Evolutionary conservation across 306 rosid genomes (phyloP), one percentile per base, ranked within the genome.

Genomic region (Quercus robur): DNA sequence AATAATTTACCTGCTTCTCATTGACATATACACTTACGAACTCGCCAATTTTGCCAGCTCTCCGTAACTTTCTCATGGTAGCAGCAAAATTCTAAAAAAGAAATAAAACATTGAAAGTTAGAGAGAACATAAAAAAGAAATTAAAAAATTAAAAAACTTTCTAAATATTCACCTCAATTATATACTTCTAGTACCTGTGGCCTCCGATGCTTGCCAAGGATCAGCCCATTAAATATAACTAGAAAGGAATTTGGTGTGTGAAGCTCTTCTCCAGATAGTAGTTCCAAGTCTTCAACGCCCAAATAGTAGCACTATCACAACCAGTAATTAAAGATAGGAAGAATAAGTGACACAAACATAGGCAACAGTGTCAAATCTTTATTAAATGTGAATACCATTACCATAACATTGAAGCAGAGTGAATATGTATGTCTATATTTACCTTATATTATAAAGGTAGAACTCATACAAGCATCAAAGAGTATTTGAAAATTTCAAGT

Each of bases 171-270:
- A 18, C 28, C 38, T n/a, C 25, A 14, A 49, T 74, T 1, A 44
- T 56, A 56, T 18, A 33, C 18, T 19, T 74, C 51, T 26, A 77
- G 59, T 82, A 94, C 98, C 98, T 85, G 91, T 41, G 99, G 97
- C 83, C 83, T 93, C 83, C 88, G 85, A 85, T 94, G 99, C 89
- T 93, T 94, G 74, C 99, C 99, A 81, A 94, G 94, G 75, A 93
- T 93, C 78, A 88, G 81, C 79, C 99, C 99, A 77, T 94, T 94
- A 74, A 91, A 93, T 73, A 93, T 82, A 73, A 94, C 95, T 49
- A 94, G 97, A 87, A 87, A 94, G 17, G 99, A 94, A 86, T 87
- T 83, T 38, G 95, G 94, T 38, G 95, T 76, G 78, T 94, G 99
- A 81, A 94, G 94, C 86, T 94, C 99, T 78, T 94, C 94, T 18